Base-by-base conservation (phyloP, 2,329 filamentous ascomycete genomes). In the Aspergillus sojae region DNA sequence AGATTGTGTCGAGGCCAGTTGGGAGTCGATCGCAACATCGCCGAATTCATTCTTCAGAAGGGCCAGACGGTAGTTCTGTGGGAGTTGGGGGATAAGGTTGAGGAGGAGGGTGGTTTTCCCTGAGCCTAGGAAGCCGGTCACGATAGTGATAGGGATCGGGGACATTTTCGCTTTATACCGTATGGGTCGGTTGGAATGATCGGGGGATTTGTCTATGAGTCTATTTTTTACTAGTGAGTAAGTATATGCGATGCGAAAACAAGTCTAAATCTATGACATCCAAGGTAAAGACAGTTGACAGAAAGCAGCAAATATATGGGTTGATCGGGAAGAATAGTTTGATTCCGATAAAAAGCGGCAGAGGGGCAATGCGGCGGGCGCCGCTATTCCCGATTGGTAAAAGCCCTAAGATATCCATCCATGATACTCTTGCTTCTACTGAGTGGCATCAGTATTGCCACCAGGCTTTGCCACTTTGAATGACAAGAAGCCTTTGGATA, bases 21-120 rank as follows among this genome's bases (percentile, higher is more conserved):
- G 92, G 1, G 92, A 95, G 83, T 99, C 95, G 75, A 99, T 86
- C 41, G 93, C 94, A 48, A 99, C 81, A 77, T 98, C 94, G 75
- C 95, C 95, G 78, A 97, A 98, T 81, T 99, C 95, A 80, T 99
- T 99, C 78, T 99, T 99, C 61, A 99, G 87, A 19, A 99, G 89
- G 2, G 94, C 95, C 68, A 99, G 91, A 62, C 90, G 91, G 87
- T 99, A 98, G 68, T 89, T 90, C 59, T 85, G 80, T n/a, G 89
- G 89, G 16, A 99, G 89, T 81, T 99, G 95, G 0, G 94, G 93
- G 69, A 98, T 86, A 14, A 99, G 90, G 79, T 95, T 95, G 66
- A 99, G 89, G 68, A 99, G 93, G 63, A 99, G 85, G 2, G 95
- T 98, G 1, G 95, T 99, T 82, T 98, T 98, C 63, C 95, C 95